Percentiles rank a stretch among this genome's conserved stretches.
Conservation (phyloP, 495 filamentous ascomycete species). For the Stereocaulon alpinum region DNA sequence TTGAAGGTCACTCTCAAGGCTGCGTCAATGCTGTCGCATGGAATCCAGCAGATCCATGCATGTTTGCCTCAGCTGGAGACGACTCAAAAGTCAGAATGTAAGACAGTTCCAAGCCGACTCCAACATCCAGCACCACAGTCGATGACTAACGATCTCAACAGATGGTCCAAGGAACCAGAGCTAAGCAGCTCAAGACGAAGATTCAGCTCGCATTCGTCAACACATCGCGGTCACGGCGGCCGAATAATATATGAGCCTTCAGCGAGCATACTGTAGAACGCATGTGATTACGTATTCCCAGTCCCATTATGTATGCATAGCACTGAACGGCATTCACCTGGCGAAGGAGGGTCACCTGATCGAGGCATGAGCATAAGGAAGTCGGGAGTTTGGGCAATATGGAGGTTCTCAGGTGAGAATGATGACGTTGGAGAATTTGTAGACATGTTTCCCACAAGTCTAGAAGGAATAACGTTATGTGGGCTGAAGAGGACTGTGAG, state of each 20-base stretch:
- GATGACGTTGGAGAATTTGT: background rate
- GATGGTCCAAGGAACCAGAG: constrained; percentile 19
- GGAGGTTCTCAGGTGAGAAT: background rate
- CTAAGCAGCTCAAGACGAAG: constrained; percentile 13
- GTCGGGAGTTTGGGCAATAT: background rate
- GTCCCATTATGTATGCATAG: constrained; percentile 15
- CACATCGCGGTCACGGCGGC: constrained; percentile 1
- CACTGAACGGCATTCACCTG: constrained; percentile 9
- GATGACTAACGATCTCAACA: background rate
- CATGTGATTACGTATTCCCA: background rate
- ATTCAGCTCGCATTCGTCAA: constrained; percentile 20
- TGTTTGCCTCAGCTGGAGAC: constrained; percentile 90
- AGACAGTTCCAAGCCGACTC: constrained; percentile 20
- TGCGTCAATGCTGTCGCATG: constrained; percentile 87
- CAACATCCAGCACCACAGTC: too few relatives aligned
- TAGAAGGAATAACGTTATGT: background rate
- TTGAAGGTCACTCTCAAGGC: constrained; percentile 63
- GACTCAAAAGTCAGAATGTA: constrained; percentile 82
- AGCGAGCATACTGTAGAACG: constrained; percentile 1
- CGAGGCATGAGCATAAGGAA: background rate
- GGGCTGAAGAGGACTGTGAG: background rate
- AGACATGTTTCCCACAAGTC: background rate
- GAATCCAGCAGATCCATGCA: constrained; percentile 70
- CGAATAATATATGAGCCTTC: background rate
- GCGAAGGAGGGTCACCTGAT: constrained; percentile 11